Evolutionary conservation across 495 filamentous ascomycete species (phyloP), one percentile per base, ranked within the genome.

Genomic region (Penicillium manginii): DNA sequence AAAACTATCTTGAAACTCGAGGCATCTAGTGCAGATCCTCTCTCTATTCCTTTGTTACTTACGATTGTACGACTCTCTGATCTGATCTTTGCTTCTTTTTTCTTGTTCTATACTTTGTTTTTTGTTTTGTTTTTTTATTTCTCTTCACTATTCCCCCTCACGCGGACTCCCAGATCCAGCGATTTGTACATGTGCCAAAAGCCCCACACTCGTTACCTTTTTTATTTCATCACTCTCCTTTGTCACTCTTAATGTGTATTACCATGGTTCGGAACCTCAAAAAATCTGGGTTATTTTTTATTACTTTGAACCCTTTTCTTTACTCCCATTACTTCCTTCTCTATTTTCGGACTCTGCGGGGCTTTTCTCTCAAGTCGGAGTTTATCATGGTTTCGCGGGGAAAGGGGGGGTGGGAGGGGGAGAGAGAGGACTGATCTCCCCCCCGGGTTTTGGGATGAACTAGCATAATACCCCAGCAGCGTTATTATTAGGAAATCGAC

Each of bases 171-270:
- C 50, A 40, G 21, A 53, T 54, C 60, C 59, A 52, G 55, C 61
- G 58, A 52, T 45, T 46, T 76, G 68, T 74, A 75, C 63, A 73
- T 73, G 68, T 70, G 45, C 52, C 45, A 59, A 69, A 65, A 69
- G 46, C 59, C 52, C 43, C 54, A 43, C 56, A 32, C 64, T 64
- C 47, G 42, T 52, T 66, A 53, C 52, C 59, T 67, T 61, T 61
- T 61, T 54, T 50, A 60, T 58, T 68, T 66, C 39, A 56, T 53
- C 52, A 58, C 49, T 71, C 56, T 60, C 62, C 46, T 70, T 73
- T 74, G 68, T 75, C 26, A 71, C 59, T 64, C 67, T 59, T 74
- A 73, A 73, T 66, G 61, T 76, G 73, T 76, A 75, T 66, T 64
- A 68, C 54, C 71, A 72, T 57, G 65, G 58, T 62, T 61, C 40